A percentile compares a stretch with the other conserved stretches of the same genome.
These are phyloP conservation scores for Cardamine occulta DNA, from an alignment of 345 rosid species.

Conservation along the genomic window DNA sequence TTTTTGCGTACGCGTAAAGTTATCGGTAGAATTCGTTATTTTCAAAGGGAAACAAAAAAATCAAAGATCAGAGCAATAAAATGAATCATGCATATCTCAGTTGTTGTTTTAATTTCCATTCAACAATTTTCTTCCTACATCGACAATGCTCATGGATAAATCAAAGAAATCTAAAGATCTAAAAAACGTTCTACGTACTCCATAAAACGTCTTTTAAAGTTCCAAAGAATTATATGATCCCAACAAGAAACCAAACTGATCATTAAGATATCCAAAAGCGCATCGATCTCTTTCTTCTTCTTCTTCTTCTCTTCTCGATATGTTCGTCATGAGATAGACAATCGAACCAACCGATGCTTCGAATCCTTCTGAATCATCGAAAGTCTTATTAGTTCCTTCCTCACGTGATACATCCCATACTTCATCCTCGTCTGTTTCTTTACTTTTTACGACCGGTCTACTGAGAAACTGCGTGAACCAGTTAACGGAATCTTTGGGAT, in stretches of 20 bases:
- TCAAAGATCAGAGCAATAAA: background rate
- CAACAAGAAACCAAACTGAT: constrained; percentile 8
- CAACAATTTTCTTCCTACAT: background rate
- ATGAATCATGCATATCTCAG: background rate
- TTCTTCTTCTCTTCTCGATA: constrained; percentile 28
- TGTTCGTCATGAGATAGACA: constrained; percentile 15
- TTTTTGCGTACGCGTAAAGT: too few relatives aligned
- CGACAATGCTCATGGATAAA: background rate
- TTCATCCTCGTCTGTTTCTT: background rate
- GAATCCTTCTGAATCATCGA: constrained; percentile 22
- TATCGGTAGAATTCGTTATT: too few relatives aligned
- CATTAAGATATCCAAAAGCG: constrained; percentile 1
- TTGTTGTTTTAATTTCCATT: background rate
- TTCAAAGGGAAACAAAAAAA: too few relatives aligned
- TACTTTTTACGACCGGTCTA: background rate
- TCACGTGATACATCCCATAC: background rate
- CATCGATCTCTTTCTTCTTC: constrained; percentile 6
- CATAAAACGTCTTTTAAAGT: background rate
- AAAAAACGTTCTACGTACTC: background rate
- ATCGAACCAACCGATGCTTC: constrained; percentile 22
- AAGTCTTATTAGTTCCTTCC: constrained; percentile 13
- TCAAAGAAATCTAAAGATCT: background rate
- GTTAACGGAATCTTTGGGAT: constrained; percentile 36
- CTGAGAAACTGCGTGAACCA: constrained; percentile 41
- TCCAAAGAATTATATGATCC: background rate